Conservation (phyloP, 371 early-diverging fungal species). For the Enterocytospora artemiae region DNA sequence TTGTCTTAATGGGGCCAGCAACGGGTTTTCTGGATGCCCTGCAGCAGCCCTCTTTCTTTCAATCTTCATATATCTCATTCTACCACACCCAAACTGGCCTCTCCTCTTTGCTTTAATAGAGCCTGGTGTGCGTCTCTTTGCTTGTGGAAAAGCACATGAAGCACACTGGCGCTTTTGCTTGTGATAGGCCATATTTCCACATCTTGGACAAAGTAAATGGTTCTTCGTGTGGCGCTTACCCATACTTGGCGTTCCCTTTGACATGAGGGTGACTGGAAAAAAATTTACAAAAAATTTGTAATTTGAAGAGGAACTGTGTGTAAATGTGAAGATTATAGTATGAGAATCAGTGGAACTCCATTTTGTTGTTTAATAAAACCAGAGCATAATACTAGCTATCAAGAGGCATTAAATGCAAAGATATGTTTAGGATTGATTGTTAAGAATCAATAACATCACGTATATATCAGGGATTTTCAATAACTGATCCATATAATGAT, state of each 20-base stretch:
- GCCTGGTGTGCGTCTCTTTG: slow-evolving; percentile 82
- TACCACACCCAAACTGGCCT: slow-evolving; percentile 94
- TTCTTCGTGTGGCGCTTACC: slow-evolving; percentile 98
- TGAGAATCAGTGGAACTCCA: no score
- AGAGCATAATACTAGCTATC: no score
- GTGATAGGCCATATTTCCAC: slow-evolving; percentile 92
- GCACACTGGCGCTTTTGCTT: slow-evolving; percentile 97
- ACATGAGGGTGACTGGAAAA: slow-evolving; percentile 14
- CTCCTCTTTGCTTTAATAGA: slow-evolving; percentile 85
- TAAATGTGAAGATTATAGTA: no score
- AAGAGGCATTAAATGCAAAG: no score
- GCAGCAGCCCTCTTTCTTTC: slow-evolving; percentile 13
- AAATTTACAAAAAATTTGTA: slow-evolving; percentile 2
- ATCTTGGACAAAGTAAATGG: slow-evolving; percentile 91
- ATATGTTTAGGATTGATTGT: no score
- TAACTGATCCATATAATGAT: no score
- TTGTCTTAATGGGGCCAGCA: slow-evolving; percentile 29
- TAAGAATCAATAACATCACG: no score
- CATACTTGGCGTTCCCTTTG: slow-evolving; percentile 94
- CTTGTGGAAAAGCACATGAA: slow-evolving; percentile 92
- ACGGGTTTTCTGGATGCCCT: slow-evolving; percentile 32
- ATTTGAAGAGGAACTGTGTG: no score
- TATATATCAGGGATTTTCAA: no score
- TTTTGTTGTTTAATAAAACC: no score
- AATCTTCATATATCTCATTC: slow-evolving; percentile 83